A percentile compares a stretch with the other conserved stretches of the same genome.
phyloP scores from a whole-genome alignment of 352 stramenopile species.

The Pythium brachiatum region DNA sequence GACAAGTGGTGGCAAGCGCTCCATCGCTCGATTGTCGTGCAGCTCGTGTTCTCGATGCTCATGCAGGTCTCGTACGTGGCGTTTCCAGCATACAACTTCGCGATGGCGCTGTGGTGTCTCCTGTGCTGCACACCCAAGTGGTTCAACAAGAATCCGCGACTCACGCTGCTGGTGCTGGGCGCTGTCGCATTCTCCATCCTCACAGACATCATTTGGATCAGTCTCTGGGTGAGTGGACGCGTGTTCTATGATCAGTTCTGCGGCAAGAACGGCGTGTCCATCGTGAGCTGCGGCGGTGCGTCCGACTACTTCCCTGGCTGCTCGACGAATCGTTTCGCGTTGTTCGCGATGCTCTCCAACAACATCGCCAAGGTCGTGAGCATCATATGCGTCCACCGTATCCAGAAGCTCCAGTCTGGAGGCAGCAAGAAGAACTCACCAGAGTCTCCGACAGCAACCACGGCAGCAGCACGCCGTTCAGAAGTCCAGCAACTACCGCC shows the following conservation, averaged over 20 bases:
- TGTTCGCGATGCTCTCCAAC: slow-evolving; percentile 62
- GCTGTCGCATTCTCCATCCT: slow-evolving; percentile 53
- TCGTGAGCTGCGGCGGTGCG: slow-evolving; percentile 62
- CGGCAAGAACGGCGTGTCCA: slow-evolving; percentile 48
- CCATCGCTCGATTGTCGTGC: slow-evolving; percentile 36
- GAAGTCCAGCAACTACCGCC: neutral
- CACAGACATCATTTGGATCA: slow-evolving; percentile 75
- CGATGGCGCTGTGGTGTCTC: slow-evolving; percentile 66
- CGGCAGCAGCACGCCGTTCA: neutral
- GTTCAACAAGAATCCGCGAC: slow-evolving; percentile 42
- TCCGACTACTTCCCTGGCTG: slow-evolving; percentile 65
- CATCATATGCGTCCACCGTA: slow-evolving; percentile 40
- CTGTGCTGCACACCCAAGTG: slow-evolving; percentile 52
- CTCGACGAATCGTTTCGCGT: slow-evolving; percentile 66
- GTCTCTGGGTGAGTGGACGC: slow-evolving; percentile 63
- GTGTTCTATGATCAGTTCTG: slow-evolving; percentile 82
- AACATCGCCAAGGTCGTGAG: slow-evolving; percentile 51
- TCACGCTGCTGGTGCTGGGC: slow-evolving; percentile 50
- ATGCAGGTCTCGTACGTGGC: slow-evolving; percentile 84
- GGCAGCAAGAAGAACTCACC: slow-evolving; percentile 12
- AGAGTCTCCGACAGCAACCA: neutral
- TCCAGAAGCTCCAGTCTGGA: slow-evolving; percentile 31
- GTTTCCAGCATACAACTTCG: slow-evolving; percentile 80
- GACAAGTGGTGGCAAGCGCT: slow-evolving; percentile 45
- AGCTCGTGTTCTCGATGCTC: slow-evolving; percentile 56